A percentile compares a stretch with the other conserved stretches of the same genome.
These are phyloP conservation scores for Penicillium lividum DNA, from an alignment of 495 filamentous ascomycete genomes.

Conservation along the genomic window DNA sequence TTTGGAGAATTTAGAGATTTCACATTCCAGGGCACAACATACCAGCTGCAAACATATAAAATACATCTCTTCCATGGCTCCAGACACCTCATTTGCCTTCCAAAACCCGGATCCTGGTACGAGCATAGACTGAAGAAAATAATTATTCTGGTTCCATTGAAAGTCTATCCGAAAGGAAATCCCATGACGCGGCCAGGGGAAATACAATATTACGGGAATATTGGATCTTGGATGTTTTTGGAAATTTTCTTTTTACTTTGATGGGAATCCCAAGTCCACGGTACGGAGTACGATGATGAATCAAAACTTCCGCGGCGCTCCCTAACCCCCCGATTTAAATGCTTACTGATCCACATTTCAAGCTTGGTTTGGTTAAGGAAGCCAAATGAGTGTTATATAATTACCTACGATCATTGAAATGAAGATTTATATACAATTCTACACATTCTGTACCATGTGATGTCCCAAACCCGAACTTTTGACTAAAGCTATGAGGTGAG, in stretches of 20 bases:
- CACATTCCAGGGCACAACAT: neutral
- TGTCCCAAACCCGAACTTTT: neutral
- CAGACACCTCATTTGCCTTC: neutral
- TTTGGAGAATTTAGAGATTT: neutral
- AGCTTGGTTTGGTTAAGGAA: neutral
- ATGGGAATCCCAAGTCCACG: conserved; percentile 17
- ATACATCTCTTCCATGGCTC: conserved; percentile 6
- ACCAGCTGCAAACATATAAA: conserved; percentile 6
- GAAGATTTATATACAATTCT: too few species aligned
- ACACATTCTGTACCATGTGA: neutral
- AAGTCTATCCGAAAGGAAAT: conserved; percentile 19
- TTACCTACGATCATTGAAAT: too few species aligned
- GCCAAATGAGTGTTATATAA: too few species aligned
- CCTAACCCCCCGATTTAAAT: neutral
- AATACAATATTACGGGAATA: neutral
- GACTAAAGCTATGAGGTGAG: conserved; percentile 29
- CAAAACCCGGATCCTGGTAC: neutral
- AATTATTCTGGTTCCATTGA: conserved; percentile 2
- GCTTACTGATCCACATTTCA: neutral
- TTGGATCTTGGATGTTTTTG: neutral
- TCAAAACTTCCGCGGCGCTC: conserved; percentile 2
- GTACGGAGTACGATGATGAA: conserved; percentile 7
- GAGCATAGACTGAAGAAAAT: conserved; percentile 5
- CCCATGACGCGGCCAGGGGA: conserved; percentile 21
- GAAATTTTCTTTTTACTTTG: conserved; percentile 11